Conservation (phyloP, 2,329 filamentous ascomycete genomes). For the Botrytis paeoniae region DNA sequence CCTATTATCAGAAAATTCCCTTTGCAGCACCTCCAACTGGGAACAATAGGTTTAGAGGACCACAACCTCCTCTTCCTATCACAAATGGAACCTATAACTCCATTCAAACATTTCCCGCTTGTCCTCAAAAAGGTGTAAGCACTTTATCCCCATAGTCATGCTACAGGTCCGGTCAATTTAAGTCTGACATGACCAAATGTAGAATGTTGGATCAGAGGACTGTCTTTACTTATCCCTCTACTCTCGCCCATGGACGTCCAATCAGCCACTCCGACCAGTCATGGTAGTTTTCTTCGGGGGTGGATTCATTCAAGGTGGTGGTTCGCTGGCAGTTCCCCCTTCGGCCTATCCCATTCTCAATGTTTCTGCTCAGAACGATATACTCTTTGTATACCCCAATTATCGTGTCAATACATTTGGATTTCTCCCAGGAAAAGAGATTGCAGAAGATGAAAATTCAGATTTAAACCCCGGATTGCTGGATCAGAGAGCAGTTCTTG, state of each 20-base stretch:
- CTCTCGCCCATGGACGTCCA: conserved; percentile 51
- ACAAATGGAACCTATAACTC: conserved; percentile 53
- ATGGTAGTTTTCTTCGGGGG: conserved; percentile 61
- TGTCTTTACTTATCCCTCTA: conserved; percentile 61
- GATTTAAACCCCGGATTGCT: conserved; percentile 59
- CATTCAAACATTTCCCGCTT: conserved; percentile 54
- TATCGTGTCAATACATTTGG: conserved; percentile 67
- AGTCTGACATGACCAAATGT: neutral
- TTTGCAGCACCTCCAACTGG: conserved; percentile 58
- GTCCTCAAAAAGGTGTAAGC: conserved; percentile 52
- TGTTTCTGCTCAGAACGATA: conserved; percentile 45
- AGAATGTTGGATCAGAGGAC: conserved; percentile 55
- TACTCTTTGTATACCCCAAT: conserved; percentile 59
- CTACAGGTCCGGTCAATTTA: too few species aligned
- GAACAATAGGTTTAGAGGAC: conserved; percentile 57
- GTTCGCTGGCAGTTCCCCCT: conserved; percentile 53
- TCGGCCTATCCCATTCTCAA: conserved; percentile 57
- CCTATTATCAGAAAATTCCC: conserved; percentile 59
- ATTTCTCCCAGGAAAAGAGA: conserved; percentile 58
- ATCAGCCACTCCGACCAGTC: conserved; percentile 51
- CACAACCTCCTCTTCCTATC: conserved; percentile 52
- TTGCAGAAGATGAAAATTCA: conserved; percentile 50
- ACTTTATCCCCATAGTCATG: neutral
- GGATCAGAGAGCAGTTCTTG: conserved; percentile 57
- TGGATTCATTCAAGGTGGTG: conserved; percentile 57